Base-by-base conservation (phyloP, 306 rosid genomes). In the Mucuna pruriens region DNA sequence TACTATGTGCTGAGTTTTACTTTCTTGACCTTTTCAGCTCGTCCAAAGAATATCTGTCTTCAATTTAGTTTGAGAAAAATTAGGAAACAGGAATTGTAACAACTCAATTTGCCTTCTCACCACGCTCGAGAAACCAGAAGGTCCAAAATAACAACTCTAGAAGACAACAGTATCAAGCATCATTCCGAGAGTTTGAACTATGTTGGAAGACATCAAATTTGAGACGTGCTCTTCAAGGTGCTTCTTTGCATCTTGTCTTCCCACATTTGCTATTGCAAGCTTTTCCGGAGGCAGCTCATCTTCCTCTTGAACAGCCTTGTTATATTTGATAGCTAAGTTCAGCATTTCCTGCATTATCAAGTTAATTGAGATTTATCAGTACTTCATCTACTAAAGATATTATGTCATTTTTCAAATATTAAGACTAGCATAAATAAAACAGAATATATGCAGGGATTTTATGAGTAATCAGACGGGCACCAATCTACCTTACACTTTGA, bases 161-260 rank as follows among this genome's bases (percentile, higher is more conserved):
- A 94, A 94, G 85, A 94, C 98, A 77, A 94, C 98, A 0, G 97
- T 90, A 57, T 94, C 97, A 9, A 94, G 97, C 98, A 94, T 94
- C 55, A 92, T 94, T 74, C 98, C 98, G 26, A 94, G 85, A 49
- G 98, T 94, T 82, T 92, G 98, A 64, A 94, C 84, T 6, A 94
- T 92, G 93, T 94, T 94, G 22, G 97, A 89, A 17, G 98, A 94
- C 98, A 94, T 94, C 88, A 94, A 82, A 80, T 92, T 90, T 79
- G 98, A 92, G 75, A 94, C 90, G 40, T 94, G 98, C 74, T 94
- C 98, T 87, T 94, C 97, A 5, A 94, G 93, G 85, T 94, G 98
- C 92, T 94, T 94, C 88, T 94, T 94, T 9, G 98, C 97, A 83
- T 92, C 98, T 77, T 92, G 97, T 78, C 98, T 92, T 66, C 98